These are phyloP conservation scores for Phytophthora podocarpi DNA, from an alignment of 352 stramenopile genomes.

Conservation along the genomic window DNA sequence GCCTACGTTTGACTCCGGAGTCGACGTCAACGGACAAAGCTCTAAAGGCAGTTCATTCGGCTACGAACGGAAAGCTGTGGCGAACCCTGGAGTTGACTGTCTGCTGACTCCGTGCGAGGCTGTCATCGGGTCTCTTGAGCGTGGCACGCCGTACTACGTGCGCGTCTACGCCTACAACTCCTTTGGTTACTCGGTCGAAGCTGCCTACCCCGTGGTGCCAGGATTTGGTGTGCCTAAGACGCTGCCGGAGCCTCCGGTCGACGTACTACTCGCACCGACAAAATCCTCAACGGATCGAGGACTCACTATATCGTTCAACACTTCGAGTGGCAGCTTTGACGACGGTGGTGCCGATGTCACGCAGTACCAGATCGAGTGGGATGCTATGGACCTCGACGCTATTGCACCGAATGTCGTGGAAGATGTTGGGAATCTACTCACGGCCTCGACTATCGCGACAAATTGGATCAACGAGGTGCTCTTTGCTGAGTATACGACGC, in stretches of 20 bases:
- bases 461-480: constrained; percentile 61
- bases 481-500: constrained; percentile 87
- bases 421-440: neutral
- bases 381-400: constrained; percentile 85
- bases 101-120: constrained; percentile 79
- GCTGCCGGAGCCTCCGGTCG: constrained; percentile 62
- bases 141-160: constrained; percentile 89
- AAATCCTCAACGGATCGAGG: constrained; percentile 40
- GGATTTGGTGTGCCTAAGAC: constrained; percentile 80
- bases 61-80: constrained; percentile 74
- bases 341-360: constrained; percentile 84
- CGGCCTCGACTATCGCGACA: constrained; percentile 19
- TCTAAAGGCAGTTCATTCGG: constrained; percentile 73
- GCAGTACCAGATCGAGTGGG: constrained; percentile 94
- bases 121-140: constrained; percentile 78
- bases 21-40: constrained; percentile 22
- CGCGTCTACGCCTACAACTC: constrained; percentile 93
- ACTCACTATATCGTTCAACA: constrained; percentile 83
- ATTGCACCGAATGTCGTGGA: constrained; percentile 35
- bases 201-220: constrained; percentile 66
- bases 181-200: constrained; percentile 87
- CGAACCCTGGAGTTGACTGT: constrained; percentile 75
- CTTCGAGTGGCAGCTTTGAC: constrained; percentile 49
- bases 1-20: constrained; percentile 84
- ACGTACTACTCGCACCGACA: constrained; percentile 53